Evolutionary conservation across 805 yeast species (phyloP).

Genomic region (Candida nitratophila): DNA sequence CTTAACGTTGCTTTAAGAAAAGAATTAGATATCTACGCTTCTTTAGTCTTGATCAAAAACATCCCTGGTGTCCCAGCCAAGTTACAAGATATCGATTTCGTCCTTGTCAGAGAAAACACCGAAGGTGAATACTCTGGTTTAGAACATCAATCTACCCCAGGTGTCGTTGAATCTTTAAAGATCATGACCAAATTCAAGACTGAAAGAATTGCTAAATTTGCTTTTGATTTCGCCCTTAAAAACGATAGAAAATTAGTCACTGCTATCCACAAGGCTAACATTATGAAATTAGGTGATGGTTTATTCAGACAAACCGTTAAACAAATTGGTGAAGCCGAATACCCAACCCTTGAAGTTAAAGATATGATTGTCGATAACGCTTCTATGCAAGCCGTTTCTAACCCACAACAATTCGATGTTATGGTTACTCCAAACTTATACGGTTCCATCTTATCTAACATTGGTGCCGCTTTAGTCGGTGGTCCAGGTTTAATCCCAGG

Average conservation of each 20-base stretch:
- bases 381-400: slow-evolving; percentile 97
- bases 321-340: slow-evolving; percentile 77
- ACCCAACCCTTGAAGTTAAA: slow-evolving; percentile 74
- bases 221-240: slow-evolving; percentile 90
- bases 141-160: slow-evolving; percentile 96
- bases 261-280: slow-evolving; percentile 98
- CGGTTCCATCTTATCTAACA: slow-evolving; percentile 95
- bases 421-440: slow-evolving; percentile 96
- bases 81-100: slow-evolving; percentile 83
- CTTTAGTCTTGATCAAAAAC: slow-evolving; percentile 88
- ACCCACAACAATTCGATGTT: slow-evolving; percentile 97
- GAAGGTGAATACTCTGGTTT: slow-evolving; percentile 98
- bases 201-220: slow-evolving; percentile 96
- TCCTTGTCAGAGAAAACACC: slow-evolving; percentile 95
- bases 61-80: slow-evolving; percentile 92
- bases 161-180: slow-evolving; percentile 95
- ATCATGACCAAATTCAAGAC: slow-evolving; percentile 91
- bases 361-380: slow-evolving; percentile 98
- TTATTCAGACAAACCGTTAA: slow-evolving; percentile 91
- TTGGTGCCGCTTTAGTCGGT: slow-evolving; percentile 95
- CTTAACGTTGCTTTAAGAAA: slow-evolving; percentile 95
- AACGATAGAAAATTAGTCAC: slow-evolving; percentile 90
- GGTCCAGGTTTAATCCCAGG: slow-evolving; percentile 99
- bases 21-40: slow-evolving; percentile 92
- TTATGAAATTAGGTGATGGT: slow-evolving; percentile 98